Base-by-base conservation (phyloP, 495 filamentous ascomycete genomes). In the Venustampulla echinocandica region DNA sequence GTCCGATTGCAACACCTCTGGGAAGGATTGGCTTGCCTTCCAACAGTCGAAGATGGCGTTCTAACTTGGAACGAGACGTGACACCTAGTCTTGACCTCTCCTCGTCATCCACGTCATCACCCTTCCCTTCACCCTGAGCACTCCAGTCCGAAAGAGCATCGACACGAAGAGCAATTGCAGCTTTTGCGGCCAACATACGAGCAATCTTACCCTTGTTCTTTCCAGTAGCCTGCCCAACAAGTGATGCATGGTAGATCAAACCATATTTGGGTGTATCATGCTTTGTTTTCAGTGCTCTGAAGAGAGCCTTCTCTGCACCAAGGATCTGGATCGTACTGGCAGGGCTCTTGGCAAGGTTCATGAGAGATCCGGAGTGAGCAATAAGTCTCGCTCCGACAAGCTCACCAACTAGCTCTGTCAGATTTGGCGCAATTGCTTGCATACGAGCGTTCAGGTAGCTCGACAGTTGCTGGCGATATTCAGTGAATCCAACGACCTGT, bases 171-270 rank as follows among this genome's bases (percentile, higher is more conserved):
- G 90, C 88, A 18, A 97, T 79, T 17, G 92, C 84, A 10, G 92
- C 79, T 71, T 95, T 97, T 53, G 90, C 80, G 41, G 92, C 87
- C 30, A 99, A 76, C 71, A 96, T 87, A 67, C 92, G 83, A 11
- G 92, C 92, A 61, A 99, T 95, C 73, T 99, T 99, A 54, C 92
- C 92, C 82, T 99, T 99, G 70, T 97, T 97, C 69, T 82, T 85
- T 52, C 93, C 92, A 20, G 85, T 90, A 19, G 93, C 90, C 69
- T 99, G 92, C 35, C 92, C 92, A 39, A 99, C 86, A 23, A 99
- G 73, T 20, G 89, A 95, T 15, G 92, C 90, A 66, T 99, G 93
- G 70, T 96, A 99, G 65, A 97, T 94, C 54, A 98, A 77, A 73
- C 92, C 92, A 57, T 99, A 99, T 70, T 99, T 99, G 54, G 92